Evolutionary conservation across 495 filamentous ascomycete genomes (phyloP), one percentile per base, ranked within the genome.

Genomic region (Parmelia sp.): DNA sequence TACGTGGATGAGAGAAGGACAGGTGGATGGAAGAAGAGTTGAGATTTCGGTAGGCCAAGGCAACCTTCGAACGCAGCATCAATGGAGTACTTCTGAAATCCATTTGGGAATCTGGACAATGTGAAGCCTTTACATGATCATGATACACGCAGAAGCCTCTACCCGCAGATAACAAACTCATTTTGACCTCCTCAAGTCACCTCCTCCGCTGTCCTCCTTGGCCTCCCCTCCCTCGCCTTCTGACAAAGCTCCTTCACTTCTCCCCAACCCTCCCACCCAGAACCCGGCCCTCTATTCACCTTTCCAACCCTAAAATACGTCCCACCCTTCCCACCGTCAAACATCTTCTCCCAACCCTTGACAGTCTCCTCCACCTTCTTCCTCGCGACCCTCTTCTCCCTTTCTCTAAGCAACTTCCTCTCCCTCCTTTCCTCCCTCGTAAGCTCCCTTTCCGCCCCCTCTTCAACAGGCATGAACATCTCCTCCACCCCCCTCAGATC

Each of bases 401-500:
- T 67, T 71, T 79, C 74, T 53, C 72, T 69, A 53, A 71, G 66
- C 55, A 62, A 71, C 66, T 77, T 79, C 73, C 78, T 63, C 67
- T 79, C 79, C 65, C 80, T 83, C 15, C 85, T 72, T 35, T 76
- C 78, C 69, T 79, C 81, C 69, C 81, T 7, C 69, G 80, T 33
- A 71, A 64, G n/a, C 68, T 77, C 74, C 70, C 39, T 71, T 51
- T 68, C 75, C 36, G 74, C 75, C 51, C 72, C 74, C 6, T 83
- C 77, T 66, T 91, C 89, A 5, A 89, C 70, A 0, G 92, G 90
- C 23, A 97, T 78, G 74, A 84, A 97, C 86, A 93, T 94, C 65
- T 88, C 84, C 78, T 97, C 94, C 1, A 90, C 89, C 1, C 95
- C 95, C 27, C 85, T 79, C 75, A 97, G 74, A 74, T 97, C 92